phyloP scores from a whole-genome alignment of 495 filamentous ascomycete species.

The Jackrogersella multiformis region DNA sequence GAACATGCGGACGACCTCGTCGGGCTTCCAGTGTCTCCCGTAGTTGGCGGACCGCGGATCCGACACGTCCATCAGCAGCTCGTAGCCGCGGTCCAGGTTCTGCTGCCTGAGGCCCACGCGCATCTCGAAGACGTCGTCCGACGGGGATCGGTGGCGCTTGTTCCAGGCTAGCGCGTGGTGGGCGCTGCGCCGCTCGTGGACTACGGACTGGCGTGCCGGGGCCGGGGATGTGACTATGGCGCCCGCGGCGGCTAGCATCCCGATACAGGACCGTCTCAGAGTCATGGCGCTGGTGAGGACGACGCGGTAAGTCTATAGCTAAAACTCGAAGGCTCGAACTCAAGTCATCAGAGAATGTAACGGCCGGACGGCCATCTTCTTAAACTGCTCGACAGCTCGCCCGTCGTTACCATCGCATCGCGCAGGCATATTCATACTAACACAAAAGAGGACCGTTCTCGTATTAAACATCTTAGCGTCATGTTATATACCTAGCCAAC shows the following conservation, averaged over 20 bases:
- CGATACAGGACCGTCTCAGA: slow-evolving; percentile 1
- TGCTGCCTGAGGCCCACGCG: neutral
- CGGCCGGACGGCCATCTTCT: neutral
- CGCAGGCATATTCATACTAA: neutral
- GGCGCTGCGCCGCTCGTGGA: neutral
- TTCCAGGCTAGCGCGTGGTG: neutral
- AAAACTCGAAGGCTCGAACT: neutral
- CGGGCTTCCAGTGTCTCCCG: neutral
- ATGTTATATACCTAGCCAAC: neutral
- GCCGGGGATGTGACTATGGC: neutral
- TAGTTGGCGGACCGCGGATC: neutral
- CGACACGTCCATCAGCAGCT: slow-evolving; percentile 1
- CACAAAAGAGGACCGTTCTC: neutral
- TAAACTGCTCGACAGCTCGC: neutral
- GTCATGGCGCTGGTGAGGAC: neutral
- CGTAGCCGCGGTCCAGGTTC: neutral
- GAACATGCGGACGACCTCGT: neutral
- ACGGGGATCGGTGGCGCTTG: neutral
- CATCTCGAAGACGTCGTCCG: neutral
- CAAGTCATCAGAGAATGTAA: neutral
- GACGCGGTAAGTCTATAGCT: neutral
- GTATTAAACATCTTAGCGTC: slow-evolving; percentile 1
- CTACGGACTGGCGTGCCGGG: slow-evolving; percentile 39
- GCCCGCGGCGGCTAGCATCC: slow-evolving; percentile 1
- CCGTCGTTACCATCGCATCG: neutral